A percentile compares a stretch with the other conserved stretches of the same genome.
Evolutionary conservation across 1,284 basidiomycete species (phyloP).

Genomic region (Athelia psychrophila): DNA sequence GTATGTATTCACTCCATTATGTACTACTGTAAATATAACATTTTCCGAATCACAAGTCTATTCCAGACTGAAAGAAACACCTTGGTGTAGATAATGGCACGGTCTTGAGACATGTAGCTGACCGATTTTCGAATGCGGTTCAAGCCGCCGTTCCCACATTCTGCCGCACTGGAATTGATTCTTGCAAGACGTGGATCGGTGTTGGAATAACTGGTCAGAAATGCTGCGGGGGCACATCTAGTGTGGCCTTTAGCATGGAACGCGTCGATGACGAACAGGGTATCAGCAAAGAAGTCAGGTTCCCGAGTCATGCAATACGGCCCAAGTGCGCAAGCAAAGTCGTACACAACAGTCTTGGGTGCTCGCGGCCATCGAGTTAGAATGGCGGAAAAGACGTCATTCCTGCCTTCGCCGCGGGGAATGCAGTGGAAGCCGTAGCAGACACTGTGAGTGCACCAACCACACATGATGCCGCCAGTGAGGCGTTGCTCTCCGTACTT

Average conservation of each 20-base stretch:
- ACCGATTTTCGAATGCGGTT: slow-evolving; percentile 25
- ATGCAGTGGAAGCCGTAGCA: slow-evolving; percentile 40
- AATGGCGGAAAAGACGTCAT: slow-evolving; percentile 37
- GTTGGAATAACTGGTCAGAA: slow-evolving; percentile 21
- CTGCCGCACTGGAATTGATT: slow-evolving; percentile 29
- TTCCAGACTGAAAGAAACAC: slow-evolving; percentile 28
- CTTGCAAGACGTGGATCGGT: slow-evolving; percentile 19
- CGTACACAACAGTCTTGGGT: slow-evolving; percentile 29
- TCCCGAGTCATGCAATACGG: slow-evolving; percentile 29
- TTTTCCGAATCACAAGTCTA: slow-evolving; percentile 9
- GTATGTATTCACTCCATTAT: no score
- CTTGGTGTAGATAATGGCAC: slow-evolving; percentile 28
- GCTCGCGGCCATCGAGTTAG: slow-evolving; percentile 27
- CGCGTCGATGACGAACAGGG: slow-evolving; percentile 27
- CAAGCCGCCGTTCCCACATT: slow-evolving; percentile 31
- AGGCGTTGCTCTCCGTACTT: slow-evolving; percentile 25
- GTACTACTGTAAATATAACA: no score
- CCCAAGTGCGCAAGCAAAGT: slow-evolving; percentile 30
- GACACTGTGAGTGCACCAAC: slow-evolving; percentile 33
- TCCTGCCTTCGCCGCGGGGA: slow-evolving; percentile 29
- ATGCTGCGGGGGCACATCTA: slow-evolving; percentile 22
- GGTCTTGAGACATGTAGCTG: slow-evolving; percentile 30
- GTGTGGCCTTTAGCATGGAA: slow-evolving; percentile 29
- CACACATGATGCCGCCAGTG: slow-evolving; percentile 30
- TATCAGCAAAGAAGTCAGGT: slow-evolving; percentile 26